Conservation (phyloP, 768 basidiomycete species). For the Serendipita indica region DNA sequence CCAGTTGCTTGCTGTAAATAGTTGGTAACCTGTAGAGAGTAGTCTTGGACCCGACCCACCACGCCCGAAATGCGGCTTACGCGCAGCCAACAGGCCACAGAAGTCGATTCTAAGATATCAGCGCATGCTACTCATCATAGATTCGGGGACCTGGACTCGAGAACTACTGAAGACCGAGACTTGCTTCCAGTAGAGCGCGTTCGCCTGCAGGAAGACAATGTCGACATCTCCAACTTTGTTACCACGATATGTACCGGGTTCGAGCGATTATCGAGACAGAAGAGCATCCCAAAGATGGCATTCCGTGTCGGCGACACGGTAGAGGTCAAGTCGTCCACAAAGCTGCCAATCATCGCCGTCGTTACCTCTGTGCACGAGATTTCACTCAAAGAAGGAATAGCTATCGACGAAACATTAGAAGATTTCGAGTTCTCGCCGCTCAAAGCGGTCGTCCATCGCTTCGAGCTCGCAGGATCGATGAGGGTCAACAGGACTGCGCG, state of each 20-base stretch:
- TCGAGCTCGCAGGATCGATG: not conserved
- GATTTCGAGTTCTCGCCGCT: not conserved
- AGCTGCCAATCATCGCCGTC: slow-evolving; percentile 48
- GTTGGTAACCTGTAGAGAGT: not conserved
- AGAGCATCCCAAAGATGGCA: slow-evolving; percentile 8
- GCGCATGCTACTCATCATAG: not conserved
- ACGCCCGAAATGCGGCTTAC: not conserved
- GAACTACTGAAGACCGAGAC: not conserved
- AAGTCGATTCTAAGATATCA: not conserved
- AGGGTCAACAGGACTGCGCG: not conserved
- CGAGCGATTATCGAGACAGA: slow-evolving; percentile 8
- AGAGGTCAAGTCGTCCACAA: slow-evolving; percentile 34
- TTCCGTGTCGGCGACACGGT: slow-evolving; percentile 56
- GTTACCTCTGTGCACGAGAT: slow-evolving; percentile 37
- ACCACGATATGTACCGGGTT: slow-evolving; percentile 13
- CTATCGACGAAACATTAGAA: not conserved
- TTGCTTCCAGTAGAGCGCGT: not conserved
- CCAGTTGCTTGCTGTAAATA: not conserved
- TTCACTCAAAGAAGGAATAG: not conserved
- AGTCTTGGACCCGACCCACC: not conserved
- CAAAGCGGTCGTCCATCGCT: not conserved
- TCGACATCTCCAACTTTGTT: slow-evolving; percentile 4
- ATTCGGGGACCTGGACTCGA: not conserved
- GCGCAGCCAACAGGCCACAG: not conserved
- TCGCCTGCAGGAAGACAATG: slow-evolving; percentile 8